Percentiles rank a stretch among this genome's conserved stretches.
phyloP scores from a whole-genome alignment of 805 yeast genomes.

The Saccharomyces kudriavzevii region DNA sequence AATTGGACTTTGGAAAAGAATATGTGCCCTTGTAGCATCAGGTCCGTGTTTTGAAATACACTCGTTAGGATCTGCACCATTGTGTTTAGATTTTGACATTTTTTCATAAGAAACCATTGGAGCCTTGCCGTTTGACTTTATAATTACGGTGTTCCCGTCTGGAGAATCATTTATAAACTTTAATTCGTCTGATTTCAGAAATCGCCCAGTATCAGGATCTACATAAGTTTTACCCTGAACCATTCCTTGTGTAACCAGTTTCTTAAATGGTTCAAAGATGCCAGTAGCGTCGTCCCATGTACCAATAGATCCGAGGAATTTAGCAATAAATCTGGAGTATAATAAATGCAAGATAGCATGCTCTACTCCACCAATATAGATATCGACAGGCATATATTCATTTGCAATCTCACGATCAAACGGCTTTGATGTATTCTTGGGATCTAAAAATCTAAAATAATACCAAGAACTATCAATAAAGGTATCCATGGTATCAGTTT shows the following conservation, averaged over 20 bases:
- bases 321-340: constrained; percentile 78
- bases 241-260: constrained; percentile 92
- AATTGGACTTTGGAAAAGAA: constrained; percentile 86
- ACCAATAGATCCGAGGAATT: constrained; percentile 62
- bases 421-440: constrained; percentile 49
- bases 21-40: constrained; percentile 90
- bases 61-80: constrained; percentile 84
- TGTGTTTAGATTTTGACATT: constrained; percentile 93
- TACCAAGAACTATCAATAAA: constrained; percentile 98
- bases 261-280: constrained; percentile 72
- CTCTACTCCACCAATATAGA: constrained; percentile 91
- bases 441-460: constrained; percentile 73
- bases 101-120: constrained; percentile 69
- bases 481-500: constrained; percentile 97
- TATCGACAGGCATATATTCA: constrained; percentile 68
- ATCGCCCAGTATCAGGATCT: constrained; percentile 66
- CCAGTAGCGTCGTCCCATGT: constrained; percentile 54
- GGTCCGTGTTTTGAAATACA: constrained; percentile 77
- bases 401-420: constrained; percentile 46
- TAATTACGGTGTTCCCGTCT: constrained; percentile 32
- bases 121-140: constrained; percentile 40
- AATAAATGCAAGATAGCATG: constrained; percentile 90
- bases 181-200: constrained; percentile 72
- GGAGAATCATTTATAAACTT: constrained; percentile 32
- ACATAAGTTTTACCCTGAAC: constrained; percentile 84